Evolutionary conservation across 768 basidiomycete genomes (phyloP).

Genomic region (Fomitopsis serialis): DNA sequence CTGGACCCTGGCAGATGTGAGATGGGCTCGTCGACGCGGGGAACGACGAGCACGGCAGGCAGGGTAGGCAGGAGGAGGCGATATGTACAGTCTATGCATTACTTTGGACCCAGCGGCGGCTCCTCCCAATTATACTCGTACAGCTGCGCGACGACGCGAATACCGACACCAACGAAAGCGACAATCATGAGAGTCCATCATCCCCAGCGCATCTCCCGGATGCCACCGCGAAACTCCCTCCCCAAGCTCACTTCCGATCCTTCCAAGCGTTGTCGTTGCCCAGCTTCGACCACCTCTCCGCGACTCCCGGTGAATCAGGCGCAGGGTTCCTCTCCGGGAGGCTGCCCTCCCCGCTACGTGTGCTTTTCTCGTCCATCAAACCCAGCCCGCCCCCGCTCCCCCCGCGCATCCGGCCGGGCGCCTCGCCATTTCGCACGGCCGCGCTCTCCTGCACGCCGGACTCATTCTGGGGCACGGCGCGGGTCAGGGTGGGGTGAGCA

Average conservation of each 20-base stretch:
- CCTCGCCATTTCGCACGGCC: slow-evolving; percentile 35
- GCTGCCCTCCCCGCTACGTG: slow-evolving; percentile 29
- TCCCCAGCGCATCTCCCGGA: background rate
- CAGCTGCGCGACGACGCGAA: background rate
- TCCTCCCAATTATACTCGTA: slow-evolving; percentile 11
- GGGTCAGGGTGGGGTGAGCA: slow-evolving; percentile 41
- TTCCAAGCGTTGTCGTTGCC: slow-evolving; percentile 46
- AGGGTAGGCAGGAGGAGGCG: background rate
- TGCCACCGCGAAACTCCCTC: background rate
- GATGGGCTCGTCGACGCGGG: background rate
- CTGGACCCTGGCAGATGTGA: background rate
- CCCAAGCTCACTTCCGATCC: slow-evolving; percentile 31
- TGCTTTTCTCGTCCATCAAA: slow-evolving; percentile 37
- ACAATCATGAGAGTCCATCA: slow-evolving; percentile 3
- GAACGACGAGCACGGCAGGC: background rate
- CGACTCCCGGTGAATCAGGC: slow-evolving; percentile 35
- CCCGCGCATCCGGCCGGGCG: slow-evolving; percentile 41
- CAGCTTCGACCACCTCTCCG: slow-evolving; percentile 40
- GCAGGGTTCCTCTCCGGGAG: slow-evolving; percentile 43
- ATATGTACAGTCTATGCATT: slow-evolving; percentile 17
- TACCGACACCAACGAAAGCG: slow-evolving; percentile 5
- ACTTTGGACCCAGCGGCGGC: background rate
- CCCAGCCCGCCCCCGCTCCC: slow-evolving; percentile 39
- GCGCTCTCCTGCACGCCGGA: slow-evolving; percentile 45
- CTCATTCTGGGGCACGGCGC: slow-evolving; percentile 34